Evolutionary conservation across 805 yeast species (phyloP).

Genomic region (Hanseniaspora pseudoguilliermondii): DNA sequence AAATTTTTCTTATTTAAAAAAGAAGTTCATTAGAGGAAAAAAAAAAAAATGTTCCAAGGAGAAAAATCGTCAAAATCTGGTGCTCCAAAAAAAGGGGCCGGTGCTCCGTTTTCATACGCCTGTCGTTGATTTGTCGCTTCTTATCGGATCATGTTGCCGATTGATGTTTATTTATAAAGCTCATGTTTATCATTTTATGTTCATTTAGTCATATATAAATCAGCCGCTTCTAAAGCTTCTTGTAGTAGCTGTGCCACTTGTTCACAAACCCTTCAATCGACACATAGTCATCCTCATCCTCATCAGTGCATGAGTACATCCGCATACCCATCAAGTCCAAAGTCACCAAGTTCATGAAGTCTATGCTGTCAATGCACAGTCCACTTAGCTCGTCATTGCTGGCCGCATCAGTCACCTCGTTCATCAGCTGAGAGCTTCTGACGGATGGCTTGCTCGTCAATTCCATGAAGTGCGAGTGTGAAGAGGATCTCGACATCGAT

Average conservation of each 20-base stretch:
- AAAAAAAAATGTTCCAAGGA: no score
- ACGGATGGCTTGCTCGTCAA: background rate
- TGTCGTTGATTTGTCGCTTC: no score
- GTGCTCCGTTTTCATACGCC: no score
- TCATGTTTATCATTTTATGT: no score
- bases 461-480: background rate
- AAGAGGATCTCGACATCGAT: constrained; percentile 11
- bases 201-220: no score
- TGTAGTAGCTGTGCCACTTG: constrained; percentile 27
- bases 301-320: constrained; percentile 3
- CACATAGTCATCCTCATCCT: constrained; percentile 14
- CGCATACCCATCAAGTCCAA: constrained; percentile 9
- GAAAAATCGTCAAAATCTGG: no score
- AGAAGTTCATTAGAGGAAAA: no score
- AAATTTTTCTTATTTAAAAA: no score
- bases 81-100: no score
- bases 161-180: no score
- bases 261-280: constrained; percentile 21
- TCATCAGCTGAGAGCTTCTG: background rate
- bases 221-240: constrained; percentile 20
- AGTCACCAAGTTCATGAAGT: constrained; percentile 5
- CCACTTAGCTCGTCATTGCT: background rate
- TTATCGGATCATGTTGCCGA: no score
- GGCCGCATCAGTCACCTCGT: background rate
- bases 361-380: background rate